Evolutionary conservation across 495 filamentous ascomycete species (phyloP).

Genomic region (Platismatia glauca): DNA sequence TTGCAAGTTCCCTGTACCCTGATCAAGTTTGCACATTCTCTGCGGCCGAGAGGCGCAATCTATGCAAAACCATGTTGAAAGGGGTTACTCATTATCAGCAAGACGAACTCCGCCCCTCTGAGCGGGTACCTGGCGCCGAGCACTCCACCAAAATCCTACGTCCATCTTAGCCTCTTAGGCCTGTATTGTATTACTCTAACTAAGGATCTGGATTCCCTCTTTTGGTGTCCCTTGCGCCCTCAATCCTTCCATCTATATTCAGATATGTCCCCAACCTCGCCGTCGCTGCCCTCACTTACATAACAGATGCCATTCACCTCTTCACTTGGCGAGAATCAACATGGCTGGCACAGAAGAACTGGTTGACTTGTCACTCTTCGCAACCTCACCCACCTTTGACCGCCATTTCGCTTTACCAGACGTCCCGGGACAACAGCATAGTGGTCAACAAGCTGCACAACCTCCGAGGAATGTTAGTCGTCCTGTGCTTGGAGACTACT

Average conservation of each 20-base stretch:
- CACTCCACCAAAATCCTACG: conserved; percentile 2
- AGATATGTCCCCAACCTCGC: not conserved
- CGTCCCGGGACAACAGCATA: not conserved
- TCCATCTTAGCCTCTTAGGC: conserved; percentile 2
- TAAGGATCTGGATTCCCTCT: conserved; percentile 3
- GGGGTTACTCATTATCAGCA: not conserved
- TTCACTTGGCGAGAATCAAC: not conserved
- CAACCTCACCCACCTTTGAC: conserved; percentile 22
- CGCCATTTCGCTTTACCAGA: conserved; percentile 12
- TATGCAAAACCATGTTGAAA: not conserved
- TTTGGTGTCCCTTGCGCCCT: conserved; percentile 8
- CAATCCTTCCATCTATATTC: conserved; percentile 7
- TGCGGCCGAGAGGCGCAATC: conserved; percentile 3
- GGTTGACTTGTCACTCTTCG: conserved; percentile 27
- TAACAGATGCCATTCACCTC: not conserved
- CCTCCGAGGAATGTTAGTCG: conserved; percentile 6
- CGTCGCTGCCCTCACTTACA: conserved; percentile 4
- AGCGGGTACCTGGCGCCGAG: conserved; percentile 10
- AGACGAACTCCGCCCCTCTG: conserved; percentile 11
- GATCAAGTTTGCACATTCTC: not conserved
- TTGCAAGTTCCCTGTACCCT: not conserved
- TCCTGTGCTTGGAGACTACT: conserved; percentile 11
- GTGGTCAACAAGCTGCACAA: not conserved
- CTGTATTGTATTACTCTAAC: not conserved
- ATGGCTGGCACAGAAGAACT: conserved; percentile 20